Conservation (phyloP, 306 rosid genomes). For the Cucurbita pepo region DNA sequence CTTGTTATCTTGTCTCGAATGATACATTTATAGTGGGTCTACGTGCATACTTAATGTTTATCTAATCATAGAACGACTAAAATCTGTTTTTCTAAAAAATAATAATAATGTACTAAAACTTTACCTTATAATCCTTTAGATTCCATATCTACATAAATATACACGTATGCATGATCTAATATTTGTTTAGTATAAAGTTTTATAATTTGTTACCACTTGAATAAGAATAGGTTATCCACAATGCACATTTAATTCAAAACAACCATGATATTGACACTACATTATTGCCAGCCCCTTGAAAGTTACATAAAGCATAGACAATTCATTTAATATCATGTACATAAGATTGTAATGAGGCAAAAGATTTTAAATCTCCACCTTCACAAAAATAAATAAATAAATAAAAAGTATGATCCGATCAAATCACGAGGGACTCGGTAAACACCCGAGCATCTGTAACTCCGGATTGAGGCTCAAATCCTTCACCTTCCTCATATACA, state of each 20-base stretch:
- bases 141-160: neutral
- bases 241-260: neutral
- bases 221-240: neutral
- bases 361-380: neutral
- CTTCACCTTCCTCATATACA: constrained; percentile 64
- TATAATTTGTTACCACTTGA: neutral
- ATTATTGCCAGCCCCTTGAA: neutral
- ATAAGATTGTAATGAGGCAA: neutral
- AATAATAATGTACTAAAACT: neutral
- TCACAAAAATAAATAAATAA: neutral
- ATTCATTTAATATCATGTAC: neutral
- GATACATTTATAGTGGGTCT: neutral
- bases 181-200: neutral
- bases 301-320: neutral
- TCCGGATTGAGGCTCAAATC: constrained; percentile 35
- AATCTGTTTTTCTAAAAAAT: too few species aligned
- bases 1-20: neutral
- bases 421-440: constrained; percentile 58
- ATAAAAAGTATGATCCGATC: neutral
- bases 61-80: too few species aligned
- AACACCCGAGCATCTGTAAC: constrained; percentile 32
- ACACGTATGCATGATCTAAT: too few species aligned
- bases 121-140: neutral
- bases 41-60: too few species aligned
- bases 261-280: neutral